phyloP scores from a whole-genome alignment of 257 asterid genomes.

The Nicotiana knightiana region DNA sequence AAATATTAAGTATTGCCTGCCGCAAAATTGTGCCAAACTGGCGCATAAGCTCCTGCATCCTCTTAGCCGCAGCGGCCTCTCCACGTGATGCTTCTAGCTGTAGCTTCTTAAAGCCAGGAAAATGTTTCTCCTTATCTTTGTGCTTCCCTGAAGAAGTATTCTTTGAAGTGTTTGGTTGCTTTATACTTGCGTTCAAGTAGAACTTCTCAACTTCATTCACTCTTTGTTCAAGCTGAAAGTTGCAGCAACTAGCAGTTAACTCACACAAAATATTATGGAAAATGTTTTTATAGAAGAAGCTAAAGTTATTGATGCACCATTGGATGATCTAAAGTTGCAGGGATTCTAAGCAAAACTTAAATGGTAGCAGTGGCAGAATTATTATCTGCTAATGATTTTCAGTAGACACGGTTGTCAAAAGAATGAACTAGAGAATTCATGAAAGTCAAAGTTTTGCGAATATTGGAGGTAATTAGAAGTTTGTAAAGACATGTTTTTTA shows the following conservation, averaged over 20 bases:
- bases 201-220: conserved; percentile 65
- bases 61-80: conserved; percentile 80
- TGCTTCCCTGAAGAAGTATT: conserved; percentile 36
- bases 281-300: neutral
- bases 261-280: conserved; percentile 10
- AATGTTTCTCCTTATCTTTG: conserved; percentile 62
- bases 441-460: neutral
- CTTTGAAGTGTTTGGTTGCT: conserved; percentile 38
- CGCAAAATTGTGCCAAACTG: conserved; percentile 84
- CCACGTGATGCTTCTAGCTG: conserved; percentile 91
- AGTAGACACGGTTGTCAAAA: neutral
- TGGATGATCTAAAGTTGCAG: neutral
- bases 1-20: conserved; percentile 43
- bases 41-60: conserved; percentile 99
- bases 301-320: neutral
- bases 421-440: neutral
- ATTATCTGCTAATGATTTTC: neutral
- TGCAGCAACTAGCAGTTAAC: conserved; percentile 1
- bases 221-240: conserved; percentile 70
- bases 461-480: neutral
- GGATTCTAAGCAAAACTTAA: neutral
- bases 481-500: neutral
- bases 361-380: neutral
- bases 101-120: conserved; percentile 74
- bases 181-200: conserved; percentile 33